Conservation (phyloP, 306 rosid species). For the Styphnolobium japonicum region DNA sequence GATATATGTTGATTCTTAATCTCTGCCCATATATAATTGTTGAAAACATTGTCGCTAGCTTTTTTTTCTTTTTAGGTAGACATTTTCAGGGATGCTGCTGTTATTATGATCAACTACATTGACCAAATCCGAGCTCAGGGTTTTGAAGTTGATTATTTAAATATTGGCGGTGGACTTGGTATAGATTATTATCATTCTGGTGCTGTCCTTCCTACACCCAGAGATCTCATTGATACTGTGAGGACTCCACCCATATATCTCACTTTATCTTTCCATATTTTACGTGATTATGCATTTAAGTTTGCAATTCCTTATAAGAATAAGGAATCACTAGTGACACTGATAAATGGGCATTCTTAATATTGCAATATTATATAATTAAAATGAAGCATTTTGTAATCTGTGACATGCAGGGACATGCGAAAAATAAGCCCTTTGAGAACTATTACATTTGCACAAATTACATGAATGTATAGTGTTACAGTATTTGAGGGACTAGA, state of each 20-base stretch:
- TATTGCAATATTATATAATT: neutral
- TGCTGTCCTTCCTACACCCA: constrained; percentile 80
- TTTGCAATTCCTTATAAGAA: neutral
- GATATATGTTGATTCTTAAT: neutral
- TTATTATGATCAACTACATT: constrained; percentile 84
- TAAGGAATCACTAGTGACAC: neutral
- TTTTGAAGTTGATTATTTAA: constrained; percentile 79
- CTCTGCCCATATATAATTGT: neutral
- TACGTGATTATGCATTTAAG: neutral
- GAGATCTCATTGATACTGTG: constrained; percentile 88
- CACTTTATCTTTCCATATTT: neutral
- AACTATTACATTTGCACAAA: neutral
- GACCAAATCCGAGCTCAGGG: constrained; percentile 88
- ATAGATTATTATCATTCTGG: constrained; percentile 89
- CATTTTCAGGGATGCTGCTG: constrained; percentile 90
- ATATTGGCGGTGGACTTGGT: constrained; percentile 97
- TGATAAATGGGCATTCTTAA: neutral
- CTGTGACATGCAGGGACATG: neutral
- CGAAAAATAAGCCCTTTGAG: neutral
- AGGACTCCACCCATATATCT: constrained; percentile 23
- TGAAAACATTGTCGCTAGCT: neutral
- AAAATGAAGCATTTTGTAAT: neutral
- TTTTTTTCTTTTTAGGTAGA: constrained; percentile 57
- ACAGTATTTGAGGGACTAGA: neutral
- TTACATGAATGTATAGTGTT: neutral